Evolutionary conservation across 2,329 filamentous ascomycete species (phyloP), one percentile per base, ranked within the genome.

Genomic region (Mariannaea sp.): DNA sequence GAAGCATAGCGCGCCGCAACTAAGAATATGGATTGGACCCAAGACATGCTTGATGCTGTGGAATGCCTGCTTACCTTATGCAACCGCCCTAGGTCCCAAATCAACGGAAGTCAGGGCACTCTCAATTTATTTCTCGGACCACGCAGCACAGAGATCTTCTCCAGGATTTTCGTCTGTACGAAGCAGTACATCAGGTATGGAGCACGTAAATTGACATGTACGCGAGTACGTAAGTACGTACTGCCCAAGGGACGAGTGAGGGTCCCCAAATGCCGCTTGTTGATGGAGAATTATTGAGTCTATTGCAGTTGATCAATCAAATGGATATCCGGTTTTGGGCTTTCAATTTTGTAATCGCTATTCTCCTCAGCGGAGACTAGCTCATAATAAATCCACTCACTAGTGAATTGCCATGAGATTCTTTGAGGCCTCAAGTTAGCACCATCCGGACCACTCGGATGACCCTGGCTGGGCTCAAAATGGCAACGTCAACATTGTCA

Each of bases 381-480:
- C 13, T 32, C 4, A 36, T 24, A 47, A 27, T 7, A 27, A 22
- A 39, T n/a, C 17, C 16, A 41, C n/a, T n/a, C n/a, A n/a, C n/a
- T n/a, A n/a, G n/a, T n/a, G n/a, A n/a, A n/a, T n/a, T n/a, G n/a
- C n/a, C n/a, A n/a, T n/a, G n/a, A n/a, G n/a, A n/a, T n/a, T n/a
- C n/a, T n/a, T n/a, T n/a, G n/a, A 39, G 43, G 24, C 7, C 43
- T 17, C 32, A 30, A 47, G 32, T 32, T 16, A 17, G 27, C 17
- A 17, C 33, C 26, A 35, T 43, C 45, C 51, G 39, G 51, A 44
- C 51, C 19, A 26, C 33, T 48, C 44, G 39, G 44, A 43, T 30
- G 22, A 45, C 35, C 50, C 52, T 38, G 36, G 52, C 46, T 47
- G 9, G 13, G 47, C 46, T 55, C 46, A 51, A 42, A 49, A 54